Percentiles rank a stretch among this genome's conserved stretches.
These are phyloP conservation scores for Aspergillus pseudonomiae DNA, from an alignment of 2,329 filamentous ascomycete genomes.

Conservation along the genomic window DNA sequence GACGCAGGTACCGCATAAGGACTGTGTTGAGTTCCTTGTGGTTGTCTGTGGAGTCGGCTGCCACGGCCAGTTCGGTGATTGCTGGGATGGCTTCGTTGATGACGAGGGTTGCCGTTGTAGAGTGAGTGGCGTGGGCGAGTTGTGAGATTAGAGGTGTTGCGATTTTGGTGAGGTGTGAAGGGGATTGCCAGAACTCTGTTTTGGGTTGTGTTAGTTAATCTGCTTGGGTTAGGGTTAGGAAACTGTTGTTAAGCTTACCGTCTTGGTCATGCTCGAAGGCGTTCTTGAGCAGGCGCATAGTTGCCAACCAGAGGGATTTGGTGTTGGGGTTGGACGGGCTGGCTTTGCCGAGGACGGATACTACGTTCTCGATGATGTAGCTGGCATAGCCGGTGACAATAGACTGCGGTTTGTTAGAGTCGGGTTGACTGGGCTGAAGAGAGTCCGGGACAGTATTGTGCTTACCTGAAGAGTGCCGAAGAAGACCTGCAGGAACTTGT, in stretches of 20 bases:
- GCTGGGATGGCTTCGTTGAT: conserved; percentile 67
- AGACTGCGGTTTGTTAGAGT: conserved; percentile 53
- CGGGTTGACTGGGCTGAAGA: conserved; percentile 2
- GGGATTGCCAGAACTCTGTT: conserved; percentile 85
- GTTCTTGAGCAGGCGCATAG: conserved; percentile 71
- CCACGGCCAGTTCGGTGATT: conserved; percentile 76
- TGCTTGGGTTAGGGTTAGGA: neutral
- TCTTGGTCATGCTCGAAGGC: conserved; percentile 90
- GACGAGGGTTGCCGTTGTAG: conserved; percentile 50
- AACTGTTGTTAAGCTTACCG: conserved; percentile 43
- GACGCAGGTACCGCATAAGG: conserved; percentile 76
- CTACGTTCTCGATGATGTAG: conserved; percentile 77
- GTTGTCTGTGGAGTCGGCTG: conserved; percentile 83
- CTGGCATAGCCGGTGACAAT: conserved; percentile 91
- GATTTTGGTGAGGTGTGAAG: conserved; percentile 78
- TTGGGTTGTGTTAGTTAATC: conserved; percentile 15
- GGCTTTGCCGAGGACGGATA: conserved; percentile 59
- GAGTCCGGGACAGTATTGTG: neutral
- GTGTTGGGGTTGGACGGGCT: conserved; percentile 50
- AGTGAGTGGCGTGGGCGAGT: conserved; percentile 52
- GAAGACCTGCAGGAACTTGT: conserved; percentile 77
- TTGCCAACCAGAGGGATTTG: conserved; percentile 67
- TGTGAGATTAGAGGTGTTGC: conserved; percentile 71
- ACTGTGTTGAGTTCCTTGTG: conserved; percentile 84
- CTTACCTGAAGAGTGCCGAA: conserved; percentile 76